Base-by-base conservation (phyloP, 129 eudicot species). In the Helianthus annuus region DNA sequence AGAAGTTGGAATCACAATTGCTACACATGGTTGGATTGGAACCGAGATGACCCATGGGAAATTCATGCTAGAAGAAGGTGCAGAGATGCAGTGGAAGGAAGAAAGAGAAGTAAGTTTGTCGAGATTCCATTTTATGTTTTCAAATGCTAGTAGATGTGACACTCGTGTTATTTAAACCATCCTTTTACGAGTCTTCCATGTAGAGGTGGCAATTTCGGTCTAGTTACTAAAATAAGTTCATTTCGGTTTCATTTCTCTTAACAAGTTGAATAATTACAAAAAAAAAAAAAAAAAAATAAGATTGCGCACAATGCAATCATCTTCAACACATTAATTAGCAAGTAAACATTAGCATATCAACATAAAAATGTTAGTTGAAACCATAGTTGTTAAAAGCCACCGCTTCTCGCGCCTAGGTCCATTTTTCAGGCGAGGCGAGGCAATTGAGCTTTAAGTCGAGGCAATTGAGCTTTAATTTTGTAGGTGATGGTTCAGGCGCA, bases 1-100 rank as follows among this genome's bases (percentile, higher is more conserved):
- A 42, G 96, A 85, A 9, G 96, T 94, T 14, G 96, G 89, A 48
- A 78, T 94, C 60, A 94, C 98, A 4, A 75, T 94, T 63, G 98
- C 97, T 44, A 94, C 98, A 24, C 97, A 93, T 9, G 98, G 98
- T 62, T 93, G 98, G 98, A 83, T 93, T n/a, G 98, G 98, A 36
- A 73, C 98, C 6, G 98, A 93, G 58, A 85, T 87, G 82, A 77
- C 80, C 10, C 70, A 88, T 1, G 98, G 96, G 13, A 94, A 83
- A 60, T 78, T 90, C 55, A 85, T 88, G 97, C 52, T 90, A 10
- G 97, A 94, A 68, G 96, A 90, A 72, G 96, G 97, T 4, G 89
- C 99, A 7, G 99, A 94, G 57, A 90, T 94, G 97, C 99, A 94
- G 12, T 90, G 99, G 99, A 94, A 87, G 75, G 99, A 94, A 83